Base-by-base conservation (phyloP, 2,329 filamentous ascomycete species). In the Simplicillium aogashimaense region DNA sequence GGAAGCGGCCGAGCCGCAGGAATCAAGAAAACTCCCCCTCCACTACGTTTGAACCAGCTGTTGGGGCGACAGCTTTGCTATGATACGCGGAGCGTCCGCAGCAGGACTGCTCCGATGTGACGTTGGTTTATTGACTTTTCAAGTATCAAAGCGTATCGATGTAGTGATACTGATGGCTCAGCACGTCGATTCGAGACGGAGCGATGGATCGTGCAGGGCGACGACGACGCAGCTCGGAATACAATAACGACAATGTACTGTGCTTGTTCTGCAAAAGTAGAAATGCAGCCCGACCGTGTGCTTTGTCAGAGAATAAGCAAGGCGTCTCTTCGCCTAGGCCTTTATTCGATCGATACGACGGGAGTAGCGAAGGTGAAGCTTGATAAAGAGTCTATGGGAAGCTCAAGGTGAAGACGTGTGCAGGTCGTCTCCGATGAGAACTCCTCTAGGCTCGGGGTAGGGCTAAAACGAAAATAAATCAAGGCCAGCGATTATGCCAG, bases 1-100 rank as follows among this genome's bases (percentile, higher is more conserved):
- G 56, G 59, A 60, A 59, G 75, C 76, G 75, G 76, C 73, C 65
- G 60, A 62, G 74, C 75, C 74, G 74, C 75, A 54, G 56, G 56
- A 53, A 54, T 53, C 53, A 54, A 57, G 53, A 58, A 60, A 63
- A 63, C 64, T 68, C 70, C 74, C 72, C 73, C 73, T 74, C 74
- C 73, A 70, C 73, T 70, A 63, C 68, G 57, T 53, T 55, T 59
- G 52, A 53, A 56, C 48, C 53, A 51, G 54, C 57, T 56, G 56
- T 53, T 53, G 56, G 54, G 53, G 58, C 59, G 55, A 64, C 63
- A 66, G 58, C 60, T 59, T 65, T 50, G 50, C 54, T 49, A 42
- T 43, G 41, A 34, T 40, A 45, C 45, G 53, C 46, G 57, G 54
- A 60, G 56, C 52, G 53, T 53, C 58, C 59, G 46, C 37, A 35